These are phyloP conservation scores for Penicillium brasilianum DNA, from an alignment of 2,329 filamentous ascomycete species.

Conservation along the genomic window DNA sequence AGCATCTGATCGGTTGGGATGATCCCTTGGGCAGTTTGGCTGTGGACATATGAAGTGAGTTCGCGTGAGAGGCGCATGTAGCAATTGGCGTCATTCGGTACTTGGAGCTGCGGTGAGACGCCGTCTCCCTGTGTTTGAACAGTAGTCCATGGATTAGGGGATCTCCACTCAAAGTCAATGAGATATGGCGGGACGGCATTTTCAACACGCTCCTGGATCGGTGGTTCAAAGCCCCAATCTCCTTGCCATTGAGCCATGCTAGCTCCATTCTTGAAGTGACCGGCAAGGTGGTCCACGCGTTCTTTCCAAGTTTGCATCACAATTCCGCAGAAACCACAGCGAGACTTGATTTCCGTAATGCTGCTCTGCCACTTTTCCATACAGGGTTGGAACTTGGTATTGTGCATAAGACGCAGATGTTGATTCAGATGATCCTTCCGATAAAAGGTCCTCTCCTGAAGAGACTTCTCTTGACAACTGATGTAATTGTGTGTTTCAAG, in stretches of 20 bases:
- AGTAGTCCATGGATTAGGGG: constrained; percentile 40
- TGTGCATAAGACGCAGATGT: constrained; percentile 65
- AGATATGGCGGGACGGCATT: constrained; percentile 45
- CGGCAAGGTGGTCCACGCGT: constrained; percentile 47
- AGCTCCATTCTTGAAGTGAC: constrained; percentile 46
- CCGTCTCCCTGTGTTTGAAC: constrained; percentile 25
- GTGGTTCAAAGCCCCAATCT: constrained; percentile 49
- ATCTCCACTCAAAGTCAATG: constrained; percentile 40
- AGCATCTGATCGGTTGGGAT: constrained; percentile 46
- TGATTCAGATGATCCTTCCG: constrained; percentile 67
- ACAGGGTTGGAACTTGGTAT: constrained; percentile 57
- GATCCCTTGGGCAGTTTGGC: constrained; percentile 39
- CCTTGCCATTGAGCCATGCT: constrained; percentile 49
- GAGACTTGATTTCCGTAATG: constrained; percentile 58
- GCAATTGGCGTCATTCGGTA: constrained; percentile 47
- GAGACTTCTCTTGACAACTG: constrained; percentile 64
- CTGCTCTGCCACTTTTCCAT: constrained; percentile 66
- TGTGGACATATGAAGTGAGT: constrained; percentile 46
- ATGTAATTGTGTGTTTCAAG: constrained; percentile 64
- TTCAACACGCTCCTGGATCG: constrained; percentile 43
- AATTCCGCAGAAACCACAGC: constrained; percentile 52
- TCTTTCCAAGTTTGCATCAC: constrained; percentile 51
- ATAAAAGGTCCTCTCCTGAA: constrained; percentile 65
- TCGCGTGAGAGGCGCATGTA: constrained; percentile 48
- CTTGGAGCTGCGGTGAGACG: constrained; percentile 25